Conservation (phyloP, 371 early-diverging fungal genomes). For the Gilbertella persicaria region DNA sequence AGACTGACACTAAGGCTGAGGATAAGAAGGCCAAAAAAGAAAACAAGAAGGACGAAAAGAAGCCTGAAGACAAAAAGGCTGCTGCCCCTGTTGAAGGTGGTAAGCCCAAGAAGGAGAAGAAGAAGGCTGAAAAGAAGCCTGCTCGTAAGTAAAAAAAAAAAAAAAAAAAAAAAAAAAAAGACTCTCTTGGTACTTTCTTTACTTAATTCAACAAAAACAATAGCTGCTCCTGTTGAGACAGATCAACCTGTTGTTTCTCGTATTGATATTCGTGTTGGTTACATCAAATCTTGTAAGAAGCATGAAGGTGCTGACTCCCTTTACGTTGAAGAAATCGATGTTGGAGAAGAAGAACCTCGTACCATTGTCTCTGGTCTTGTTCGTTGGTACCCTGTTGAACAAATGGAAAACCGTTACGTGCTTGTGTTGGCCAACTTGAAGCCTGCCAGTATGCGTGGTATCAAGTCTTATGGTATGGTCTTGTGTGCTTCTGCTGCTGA, state of each 20-base stretch:
- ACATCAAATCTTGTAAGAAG: constrained; percentile 78
- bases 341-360: constrained; percentile 84
- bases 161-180: too few species aligned
- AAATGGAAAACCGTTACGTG: constrained; percentile 71
- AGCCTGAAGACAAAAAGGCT: constrained; percentile 32
- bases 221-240: constrained; percentile 50
- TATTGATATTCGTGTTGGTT: constrained; percentile 93
- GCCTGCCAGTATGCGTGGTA: constrained; percentile 94
- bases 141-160: constrained; percentile 29
- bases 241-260: constrained; percentile 73
- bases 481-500: constrained; percentile 86
- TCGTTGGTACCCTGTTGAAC: constrained; percentile 84
- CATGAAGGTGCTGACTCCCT: constrained; percentile 94
- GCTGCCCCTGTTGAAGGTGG: constrained; percentile 23
- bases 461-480: constrained; percentile 96
- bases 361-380: constrained; percentile 94
- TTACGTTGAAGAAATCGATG: constrained; percentile 93
- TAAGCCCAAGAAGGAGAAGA: constrained; percentile 67
- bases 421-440: constrained; percentile 78
- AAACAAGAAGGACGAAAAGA: constrained; percentile 41
- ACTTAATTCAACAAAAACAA: background rate
- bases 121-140: constrained; percentile 57
- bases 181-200: too few species aligned
- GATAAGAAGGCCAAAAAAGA: constrained; percentile 29
- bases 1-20: constrained; percentile 3